phyloP scores from a whole-genome alignment of 306 rosid genomes.

The cucumber (Cucumis sativus) region DNA sequence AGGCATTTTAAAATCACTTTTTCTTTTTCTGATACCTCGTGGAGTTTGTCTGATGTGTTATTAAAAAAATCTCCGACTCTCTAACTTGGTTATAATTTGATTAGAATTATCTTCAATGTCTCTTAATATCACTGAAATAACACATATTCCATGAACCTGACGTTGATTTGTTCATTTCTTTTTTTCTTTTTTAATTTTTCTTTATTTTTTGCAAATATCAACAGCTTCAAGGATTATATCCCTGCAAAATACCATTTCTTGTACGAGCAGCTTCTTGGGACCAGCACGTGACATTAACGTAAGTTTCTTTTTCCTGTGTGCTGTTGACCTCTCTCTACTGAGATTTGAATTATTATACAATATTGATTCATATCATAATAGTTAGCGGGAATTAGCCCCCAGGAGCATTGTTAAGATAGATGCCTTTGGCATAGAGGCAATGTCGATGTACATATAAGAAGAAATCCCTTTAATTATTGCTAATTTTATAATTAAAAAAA shows the following conservation, averaged over 20 bases:
- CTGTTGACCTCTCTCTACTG: neutral
- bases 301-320: neutral
- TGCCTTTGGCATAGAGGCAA: neutral
- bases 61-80: neutral
- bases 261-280: conserved; percentile 50
- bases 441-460: neutral
- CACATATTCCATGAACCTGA: conserved; percentile 9
- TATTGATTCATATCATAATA: neutral
- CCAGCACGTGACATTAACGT: conserved; percentile 12
- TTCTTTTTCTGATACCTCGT: neutral
- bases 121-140: neutral
- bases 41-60: neutral
- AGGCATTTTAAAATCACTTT: neutral
- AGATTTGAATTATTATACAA: neutral
- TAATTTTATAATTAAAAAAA: neutral
- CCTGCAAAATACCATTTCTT: conserved; percentile 71
- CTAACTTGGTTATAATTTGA: neutral
- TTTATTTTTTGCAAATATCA: conserved; percentile 3
- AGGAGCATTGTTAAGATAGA: neutral
- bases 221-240: conserved; percentile 83
- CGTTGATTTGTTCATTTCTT: conserved; percentile 10
- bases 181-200: neutral
- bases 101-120: neutral
- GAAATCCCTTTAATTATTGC: neutral
- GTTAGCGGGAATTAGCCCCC: neutral